Evolutionary conservation across 2,329 filamentous ascomycete species (phyloP).

Genomic region (Aspergillus carbonarius): DNA sequence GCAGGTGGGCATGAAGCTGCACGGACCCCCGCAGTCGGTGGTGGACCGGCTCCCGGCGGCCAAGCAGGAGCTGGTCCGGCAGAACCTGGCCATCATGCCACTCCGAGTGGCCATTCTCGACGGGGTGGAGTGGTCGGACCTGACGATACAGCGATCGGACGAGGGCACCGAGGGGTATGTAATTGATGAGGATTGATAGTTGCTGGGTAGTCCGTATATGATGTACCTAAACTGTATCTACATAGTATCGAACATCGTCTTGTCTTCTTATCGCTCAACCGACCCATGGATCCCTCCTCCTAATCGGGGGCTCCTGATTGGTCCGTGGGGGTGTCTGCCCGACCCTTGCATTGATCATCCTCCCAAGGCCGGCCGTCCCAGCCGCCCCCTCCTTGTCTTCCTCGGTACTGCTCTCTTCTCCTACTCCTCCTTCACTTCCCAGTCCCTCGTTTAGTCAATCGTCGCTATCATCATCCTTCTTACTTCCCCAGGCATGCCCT

Average conservation of each 20-base stretch:
- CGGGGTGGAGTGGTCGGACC: background rate
- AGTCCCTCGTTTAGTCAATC: background rate
- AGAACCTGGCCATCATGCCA: background rate
- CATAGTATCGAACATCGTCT: too few species aligned
- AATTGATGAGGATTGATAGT: too few species aligned
- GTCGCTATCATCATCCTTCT: background rate
- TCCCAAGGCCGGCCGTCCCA: slow-evolving; percentile 5
- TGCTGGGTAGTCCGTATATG: too few species aligned
- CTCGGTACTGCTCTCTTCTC: background rate
- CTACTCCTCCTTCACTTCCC: background rate
- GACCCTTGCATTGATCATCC: background rate
- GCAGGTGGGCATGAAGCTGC: background rate
- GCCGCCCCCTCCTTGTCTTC: background rate
- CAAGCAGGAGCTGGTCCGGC: background rate
- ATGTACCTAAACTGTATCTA: too few species aligned
- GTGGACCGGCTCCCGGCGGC: background rate
- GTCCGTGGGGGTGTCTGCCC: background rate
- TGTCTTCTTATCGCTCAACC: background rate
- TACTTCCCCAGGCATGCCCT: slow-evolving; percentile 24
- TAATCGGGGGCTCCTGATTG: slow-evolving; percentile 6
- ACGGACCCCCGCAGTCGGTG: background rate
- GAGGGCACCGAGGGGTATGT: background rate
- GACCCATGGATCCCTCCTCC: background rate
- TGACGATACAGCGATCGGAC: background rate
- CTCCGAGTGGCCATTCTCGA: background rate